Percentiles rank a stretch among this genome's conserved stretches.
Evolutionary conservation across 345 rosid species (phyloP).

Genomic region (Eucalyptus sideroxylon): DNA sequence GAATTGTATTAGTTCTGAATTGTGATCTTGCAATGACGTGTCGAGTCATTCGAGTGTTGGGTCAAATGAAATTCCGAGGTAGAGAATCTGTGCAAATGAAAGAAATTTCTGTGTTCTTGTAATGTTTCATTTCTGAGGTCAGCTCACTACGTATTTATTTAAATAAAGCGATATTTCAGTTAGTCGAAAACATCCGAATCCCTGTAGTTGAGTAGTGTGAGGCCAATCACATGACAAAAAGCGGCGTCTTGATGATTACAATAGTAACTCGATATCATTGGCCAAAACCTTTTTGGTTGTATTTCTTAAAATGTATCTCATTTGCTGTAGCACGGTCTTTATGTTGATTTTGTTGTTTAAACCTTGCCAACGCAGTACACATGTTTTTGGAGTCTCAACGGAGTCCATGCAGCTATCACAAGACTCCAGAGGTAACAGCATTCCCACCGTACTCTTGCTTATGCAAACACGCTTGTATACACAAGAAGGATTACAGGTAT

Average conservation of each 20-base stretch:
- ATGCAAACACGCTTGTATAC: slow-evolving; percentile 80
- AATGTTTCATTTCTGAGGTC: not conserved
- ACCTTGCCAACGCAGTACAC: slow-evolving; percentile 42
- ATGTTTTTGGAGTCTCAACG: slow-evolving; percentile 91
- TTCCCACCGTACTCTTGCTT: slow-evolving; percentile 77
- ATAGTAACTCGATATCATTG: not conserved
- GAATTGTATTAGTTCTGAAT: not conserved
- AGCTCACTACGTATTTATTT: not conserved
- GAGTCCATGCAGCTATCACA: slow-evolving; percentile 95
- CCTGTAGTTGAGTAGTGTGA: not conserved
- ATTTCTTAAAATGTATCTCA: not conserved
- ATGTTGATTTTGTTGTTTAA: not conserved
- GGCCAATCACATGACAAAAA: not conserved
- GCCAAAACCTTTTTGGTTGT: not conserved
- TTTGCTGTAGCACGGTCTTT: not conserved
- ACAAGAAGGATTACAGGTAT: slow-evolving; percentile 78
- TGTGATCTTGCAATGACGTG: not conserved
- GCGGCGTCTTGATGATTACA: not conserved
- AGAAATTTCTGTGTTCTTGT: not conserved
- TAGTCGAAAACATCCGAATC: not conserved
- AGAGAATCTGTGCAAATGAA: not conserved
- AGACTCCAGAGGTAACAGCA: slow-evolving; percentile 87
- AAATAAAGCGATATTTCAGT: not conserved
- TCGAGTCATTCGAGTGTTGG: not conserved
- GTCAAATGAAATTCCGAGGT: not conserved